These are phyloP conservation scores for Termitomyces sp. DNA, from an alignment of 768 basidiomycete genomes.

Conservation along the genomic window DNA sequence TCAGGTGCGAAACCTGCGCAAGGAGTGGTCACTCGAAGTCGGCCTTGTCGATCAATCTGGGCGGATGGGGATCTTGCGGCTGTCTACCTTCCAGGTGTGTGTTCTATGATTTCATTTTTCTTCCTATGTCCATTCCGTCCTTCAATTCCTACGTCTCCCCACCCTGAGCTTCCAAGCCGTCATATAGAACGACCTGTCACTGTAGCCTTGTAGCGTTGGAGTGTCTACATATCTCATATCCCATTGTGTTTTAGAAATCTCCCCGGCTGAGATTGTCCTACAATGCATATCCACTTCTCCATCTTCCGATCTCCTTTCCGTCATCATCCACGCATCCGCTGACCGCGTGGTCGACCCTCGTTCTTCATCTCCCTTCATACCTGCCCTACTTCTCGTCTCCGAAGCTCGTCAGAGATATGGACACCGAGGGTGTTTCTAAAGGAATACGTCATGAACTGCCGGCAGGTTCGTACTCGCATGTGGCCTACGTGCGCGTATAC, in stretches of 20 bases:
- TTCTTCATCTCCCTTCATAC: constrained; percentile 54
- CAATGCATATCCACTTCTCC: constrained; percentile 50
- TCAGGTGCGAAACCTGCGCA: constrained; percentile 63
- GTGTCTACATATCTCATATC: background rate
- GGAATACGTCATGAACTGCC: constrained; percentile 31
- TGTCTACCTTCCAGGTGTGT: constrained; percentile 79
- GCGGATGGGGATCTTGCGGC: constrained; percentile 54
- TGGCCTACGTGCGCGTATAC: constrained; percentile 71
- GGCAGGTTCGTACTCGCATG: constrained; percentile 54
- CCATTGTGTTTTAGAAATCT: constrained; percentile 36
- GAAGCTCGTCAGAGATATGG: constrained; percentile 24
- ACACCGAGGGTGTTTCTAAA: constrained; percentile 11
- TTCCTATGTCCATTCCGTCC: background rate
- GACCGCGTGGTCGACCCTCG: constrained; percentile 67
- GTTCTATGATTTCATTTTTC: background rate
- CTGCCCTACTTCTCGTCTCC: constrained; percentile 57
- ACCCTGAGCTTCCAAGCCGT: background rate
- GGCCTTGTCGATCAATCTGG: constrained; percentile 64
- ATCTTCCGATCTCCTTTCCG: constrained; percentile 69
- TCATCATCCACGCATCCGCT: constrained; percentile 46
- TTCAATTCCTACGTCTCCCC: background rate
- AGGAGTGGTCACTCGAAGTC: constrained; percentile 73
- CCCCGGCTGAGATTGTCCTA: constrained; percentile 42
- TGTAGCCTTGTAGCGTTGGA: no score
- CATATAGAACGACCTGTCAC: background rate